Evolutionary conservation across 2,329 filamentous ascomycete genomes (phyloP).

Genomic region (Colletotrichum sp.): DNA sequence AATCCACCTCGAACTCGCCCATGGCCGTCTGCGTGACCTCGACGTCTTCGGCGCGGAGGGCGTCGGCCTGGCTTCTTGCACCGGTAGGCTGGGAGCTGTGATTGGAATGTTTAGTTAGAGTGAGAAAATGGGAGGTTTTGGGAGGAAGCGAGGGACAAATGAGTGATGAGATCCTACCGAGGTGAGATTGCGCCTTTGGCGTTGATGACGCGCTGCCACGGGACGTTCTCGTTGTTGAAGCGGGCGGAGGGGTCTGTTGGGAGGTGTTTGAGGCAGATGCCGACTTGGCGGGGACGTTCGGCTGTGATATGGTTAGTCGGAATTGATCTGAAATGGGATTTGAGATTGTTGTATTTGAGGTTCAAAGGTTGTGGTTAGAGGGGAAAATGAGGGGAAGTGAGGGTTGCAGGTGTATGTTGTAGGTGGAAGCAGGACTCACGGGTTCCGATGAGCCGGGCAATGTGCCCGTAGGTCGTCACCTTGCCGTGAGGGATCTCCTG

Average conservation of each 20-base stretch:
- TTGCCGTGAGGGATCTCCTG: slow-evolving; percentile 83
- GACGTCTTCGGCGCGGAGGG: slow-evolving; percentile 57
- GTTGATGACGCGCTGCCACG: slow-evolving; percentile 95
- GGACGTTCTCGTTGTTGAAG: slow-evolving; percentile 81
- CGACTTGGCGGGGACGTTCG: slow-evolving; percentile 81
- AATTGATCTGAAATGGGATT: too few relatives aligned
- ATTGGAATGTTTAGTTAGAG: background rate
- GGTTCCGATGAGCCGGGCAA: slow-evolving; percentile 73
- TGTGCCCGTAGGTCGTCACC: slow-evolving; percentile 89
- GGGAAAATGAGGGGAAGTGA: background rate
- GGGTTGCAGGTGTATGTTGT: too few relatives aligned
- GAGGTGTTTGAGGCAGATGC: slow-evolving; percentile 87
- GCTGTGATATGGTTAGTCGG: background rate
- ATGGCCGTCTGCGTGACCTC: slow-evolving; percentile 51
- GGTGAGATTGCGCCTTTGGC: slow-evolving; percentile 85
- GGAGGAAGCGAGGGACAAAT: background rate
- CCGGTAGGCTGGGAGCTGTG: slow-evolving; percentile 54
- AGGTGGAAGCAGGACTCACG: slow-evolving; percentile 53
- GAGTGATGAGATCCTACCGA: slow-evolving; percentile 53
- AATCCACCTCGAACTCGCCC: slow-evolving; percentile 57
- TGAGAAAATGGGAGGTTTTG: background rate
- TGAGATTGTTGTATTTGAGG: background rate
- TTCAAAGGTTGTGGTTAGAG: rapidly evolving
- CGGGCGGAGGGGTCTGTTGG: slow-evolving; percentile 54
- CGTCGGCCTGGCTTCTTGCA: slow-evolving; percentile 53